Evolutionary conservation across 768 basidiomycete species (phyloP), one percentile per base, ranked within the genome.

Genomic region (Mycena kentingensis): DNA sequence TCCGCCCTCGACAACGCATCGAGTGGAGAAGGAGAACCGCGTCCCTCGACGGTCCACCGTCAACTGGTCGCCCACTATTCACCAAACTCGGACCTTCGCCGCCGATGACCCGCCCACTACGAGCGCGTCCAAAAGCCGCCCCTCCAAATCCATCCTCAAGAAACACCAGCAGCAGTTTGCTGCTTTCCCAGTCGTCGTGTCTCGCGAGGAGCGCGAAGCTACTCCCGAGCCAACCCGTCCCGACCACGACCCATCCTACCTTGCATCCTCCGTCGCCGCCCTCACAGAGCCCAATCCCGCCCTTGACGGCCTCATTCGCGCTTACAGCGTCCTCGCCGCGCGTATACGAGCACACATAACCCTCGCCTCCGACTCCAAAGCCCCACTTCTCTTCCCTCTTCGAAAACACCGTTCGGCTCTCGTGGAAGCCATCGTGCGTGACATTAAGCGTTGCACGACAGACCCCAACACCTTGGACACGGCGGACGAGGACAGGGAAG

Each of bases 161-260:
- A 81, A 77, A 60, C 62, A 67, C n/a, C 59, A 58, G 44, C 62
- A 73, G 22, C 55, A 61, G 8, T 52, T 67, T 19, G 68, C 78
- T 19, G 66, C 76, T 1, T 63, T 75, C 3, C n/a, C n/a, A n/a
- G 73, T 80, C n/a, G 72, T 77, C 43, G 67, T 65, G n/a, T 70
- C 68, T 22, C 67, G n/a, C n/a, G n/a, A n/a, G n/a, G n/a, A 70
- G 46, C 80, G 89, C 50, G 83, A 89, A 51, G 68, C 75, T 13
- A 92, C 90, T 0, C 91, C 90, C n/a, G 90, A 90, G 61, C 90
- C 91, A 2, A 68, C 70, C 2, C 81, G 84, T 60, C 87, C 88
- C 11, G 75, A 90, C 16, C 74, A 74, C 6, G 76, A 90, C 61
- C 69, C 83, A 12, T 67, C 68, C 18, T 93, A 90, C 64, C 79